Percentiles rank a stretch among this genome's conserved stretches.
These are phyloP conservation scores for Coleophoma crateriformis DNA, from an alignment of 2,329 filamentous ascomycete species.

Conservation along the genomic window DNA sequence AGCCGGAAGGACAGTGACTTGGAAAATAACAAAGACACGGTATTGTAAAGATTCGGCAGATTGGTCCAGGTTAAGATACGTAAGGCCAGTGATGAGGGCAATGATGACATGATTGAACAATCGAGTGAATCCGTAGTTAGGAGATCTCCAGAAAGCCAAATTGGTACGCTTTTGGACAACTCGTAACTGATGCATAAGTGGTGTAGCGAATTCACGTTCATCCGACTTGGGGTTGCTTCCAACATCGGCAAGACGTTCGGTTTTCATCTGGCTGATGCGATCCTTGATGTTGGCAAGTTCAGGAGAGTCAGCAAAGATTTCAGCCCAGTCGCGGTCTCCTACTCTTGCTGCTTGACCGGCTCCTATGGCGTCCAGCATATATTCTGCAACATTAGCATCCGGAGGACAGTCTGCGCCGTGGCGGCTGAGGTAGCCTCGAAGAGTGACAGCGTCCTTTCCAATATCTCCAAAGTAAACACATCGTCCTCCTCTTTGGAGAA, in stretches of 20 bases:
- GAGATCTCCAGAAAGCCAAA: constrained; percentile 76
- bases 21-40: constrained; percentile 86
- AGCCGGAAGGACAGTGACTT: constrained; percentile 77
- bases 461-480: constrained; percentile 66
- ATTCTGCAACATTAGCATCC: constrained; percentile 52
- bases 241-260: constrained; percentile 40
- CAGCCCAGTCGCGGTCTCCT: constrained; percentile 58
- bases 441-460: constrained; percentile 52
- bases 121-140: constrained; percentile 84
- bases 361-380: constrained; percentile 63
- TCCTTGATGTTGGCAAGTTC: constrained; percentile 50
- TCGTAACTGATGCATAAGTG: constrained; percentile 72
- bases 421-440: constrained; percentile 41
- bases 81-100: constrained; percentile 71
- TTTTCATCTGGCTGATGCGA: constrained; percentile 50
- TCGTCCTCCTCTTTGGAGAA: constrained; percentile 57
- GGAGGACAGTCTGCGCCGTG: constrained; percentile 46
- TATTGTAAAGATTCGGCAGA: constrained; percentile 75
- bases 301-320: constrained; percentile 53
- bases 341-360: constrained; percentile 56
- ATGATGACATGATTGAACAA: constrained; percentile 81
- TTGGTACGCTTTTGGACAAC: constrained; percentile 69
- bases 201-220: constrained; percentile 78
- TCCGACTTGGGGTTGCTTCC: constrained; percentile 26
- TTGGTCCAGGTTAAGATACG: constrained; percentile 72